Conservation (phyloP, 305 asterid species). For the Fraxinus latifolia region DNA sequence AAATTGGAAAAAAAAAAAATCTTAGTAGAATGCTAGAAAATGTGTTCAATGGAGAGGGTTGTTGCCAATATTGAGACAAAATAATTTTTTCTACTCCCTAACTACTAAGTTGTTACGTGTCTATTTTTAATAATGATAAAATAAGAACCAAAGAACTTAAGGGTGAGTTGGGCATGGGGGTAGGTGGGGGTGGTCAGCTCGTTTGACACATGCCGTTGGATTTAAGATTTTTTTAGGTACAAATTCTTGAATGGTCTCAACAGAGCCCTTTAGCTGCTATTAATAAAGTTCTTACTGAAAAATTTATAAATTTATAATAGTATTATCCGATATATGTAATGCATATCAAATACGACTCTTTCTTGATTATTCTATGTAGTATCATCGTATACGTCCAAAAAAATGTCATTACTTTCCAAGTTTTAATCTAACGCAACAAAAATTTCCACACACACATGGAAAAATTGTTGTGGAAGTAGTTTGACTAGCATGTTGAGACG, state of each 20-base stretch:
- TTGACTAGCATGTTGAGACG: not conserved
- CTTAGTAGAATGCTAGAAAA: not conserved
- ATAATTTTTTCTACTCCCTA: slow-evolving; percentile 24
- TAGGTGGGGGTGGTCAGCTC: not conserved
- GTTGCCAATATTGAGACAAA: slow-evolving; percentile 15
- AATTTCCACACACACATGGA: not conserved
- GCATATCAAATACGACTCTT: not conserved
- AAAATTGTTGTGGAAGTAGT: not conserved
- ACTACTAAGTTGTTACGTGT: slow-evolving; percentile 36
- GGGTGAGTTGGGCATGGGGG: not conserved
- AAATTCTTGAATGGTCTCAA: not conserved
- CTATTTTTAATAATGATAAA: slow-evolving; percentile 21
- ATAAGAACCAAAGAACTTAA: not conserved
- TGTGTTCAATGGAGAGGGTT: not conserved
- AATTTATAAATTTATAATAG: too few species aligned
- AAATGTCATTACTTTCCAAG: not conserved
- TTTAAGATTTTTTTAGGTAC: not conserved
- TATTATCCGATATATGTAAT: not conserved
- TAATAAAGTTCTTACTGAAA: too few species aligned
- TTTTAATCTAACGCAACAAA: not conserved
- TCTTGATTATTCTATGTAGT: not conserved
- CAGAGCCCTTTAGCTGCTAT: not conserved
- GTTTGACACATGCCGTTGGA: not conserved
- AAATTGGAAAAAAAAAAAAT: not conserved
- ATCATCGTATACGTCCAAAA: not conserved